Evolutionary conservation across 352 stramenopile genomes (phyloP).

Genomic region (Phytophthora colocasiae): DNA sequence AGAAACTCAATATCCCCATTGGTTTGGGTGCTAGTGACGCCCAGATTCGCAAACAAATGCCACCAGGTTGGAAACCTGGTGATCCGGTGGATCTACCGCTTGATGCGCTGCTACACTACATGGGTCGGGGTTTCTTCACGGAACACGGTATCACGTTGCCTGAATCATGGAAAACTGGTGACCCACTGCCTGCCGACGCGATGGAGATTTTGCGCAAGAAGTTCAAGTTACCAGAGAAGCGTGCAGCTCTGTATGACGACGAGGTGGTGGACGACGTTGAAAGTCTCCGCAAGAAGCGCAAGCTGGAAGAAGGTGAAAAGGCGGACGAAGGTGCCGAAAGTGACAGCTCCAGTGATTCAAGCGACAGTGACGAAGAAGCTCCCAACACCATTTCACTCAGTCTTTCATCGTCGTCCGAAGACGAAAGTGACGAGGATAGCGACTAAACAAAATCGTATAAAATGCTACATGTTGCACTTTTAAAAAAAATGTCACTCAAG

Average conservation of each 20-base stretch:
- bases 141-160: conserved; percentile 78
- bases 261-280: conserved; percentile 80
- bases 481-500: conserved; percentile 3
- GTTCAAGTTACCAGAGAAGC: conserved; percentile 81
- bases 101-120: conserved; percentile 82
- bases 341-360: conserved; percentile 60
- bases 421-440: conserved; percentile 65
- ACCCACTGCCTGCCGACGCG: conserved; percentile 68
- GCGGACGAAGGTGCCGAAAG: conserved; percentile 44
- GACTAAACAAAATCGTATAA: conserved; percentile 40
- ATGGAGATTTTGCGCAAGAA: conserved; percentile 86
- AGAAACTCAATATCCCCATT: conserved; percentile 70
- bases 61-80: conserved; percentile 80
- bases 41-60: conserved; percentile 81
- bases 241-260: conserved; percentile 71
- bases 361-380: conserved; percentile 66
- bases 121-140: conserved; percentile 78
- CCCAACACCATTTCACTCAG: conserved; percentile 77
- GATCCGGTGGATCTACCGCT: conserved; percentile 81
- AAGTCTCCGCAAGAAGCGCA: conserved; percentile 70
- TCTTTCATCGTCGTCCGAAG: conserved; percentile 69
- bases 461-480: conserved; percentile 9
- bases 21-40: conserved; percentile 73
- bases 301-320: conserved; percentile 57
- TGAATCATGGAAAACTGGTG: conserved; percentile 73